Evolutionary conservation across 148 eudicot species (phyloP).

Genomic region (Agrostemma githago): DNA sequence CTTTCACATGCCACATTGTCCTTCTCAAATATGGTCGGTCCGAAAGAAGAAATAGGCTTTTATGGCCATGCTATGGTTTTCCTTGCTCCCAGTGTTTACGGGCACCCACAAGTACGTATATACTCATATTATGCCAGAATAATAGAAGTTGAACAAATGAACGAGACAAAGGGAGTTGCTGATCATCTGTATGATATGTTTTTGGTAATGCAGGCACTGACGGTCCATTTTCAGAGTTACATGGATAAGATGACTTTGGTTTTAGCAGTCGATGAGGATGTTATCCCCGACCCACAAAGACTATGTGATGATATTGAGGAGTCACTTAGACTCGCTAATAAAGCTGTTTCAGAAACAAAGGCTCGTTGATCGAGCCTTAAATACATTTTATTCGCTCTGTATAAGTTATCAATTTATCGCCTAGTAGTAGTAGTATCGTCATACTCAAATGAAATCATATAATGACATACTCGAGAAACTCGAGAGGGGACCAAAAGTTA

Average conservation of each 20-base stretch:
- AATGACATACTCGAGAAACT: too few species aligned
- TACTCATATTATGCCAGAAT: neutral
- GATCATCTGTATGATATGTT: neutral
- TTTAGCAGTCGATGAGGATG: constrained; percentile 37
- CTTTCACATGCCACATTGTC: constrained; percentile 37
- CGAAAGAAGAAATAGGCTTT: constrained; percentile 53
- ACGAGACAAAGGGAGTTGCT: too few species aligned
- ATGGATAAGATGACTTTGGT: constrained; percentile 38
- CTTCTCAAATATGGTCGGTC: constrained; percentile 67
- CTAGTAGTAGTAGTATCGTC: too few species aligned
- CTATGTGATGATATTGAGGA: constrained; percentile 53
- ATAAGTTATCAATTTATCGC: too few species aligned
- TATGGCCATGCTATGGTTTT: constrained; percentile 50
- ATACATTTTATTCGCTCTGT: too few species aligned
- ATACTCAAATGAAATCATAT: too few species aligned
- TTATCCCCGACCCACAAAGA: constrained; percentile 46
- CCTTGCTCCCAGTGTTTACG: constrained; percentile 60
- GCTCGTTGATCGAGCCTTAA: neutral
- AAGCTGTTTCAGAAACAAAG: constrained; percentile 23
- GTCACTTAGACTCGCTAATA: constrained; percentile 36
- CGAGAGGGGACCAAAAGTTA: too few species aligned
- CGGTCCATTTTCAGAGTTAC: constrained; percentile 51
- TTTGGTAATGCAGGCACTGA: constrained; percentile 43
- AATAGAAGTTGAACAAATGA: too few species aligned
- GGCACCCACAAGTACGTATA: constrained; percentile 48